These are phyloP conservation scores for Pseudonitzschia multistriata DNA, from an alignment of 108 stramenopile genomes.

Conservation along the genomic window DNA sequence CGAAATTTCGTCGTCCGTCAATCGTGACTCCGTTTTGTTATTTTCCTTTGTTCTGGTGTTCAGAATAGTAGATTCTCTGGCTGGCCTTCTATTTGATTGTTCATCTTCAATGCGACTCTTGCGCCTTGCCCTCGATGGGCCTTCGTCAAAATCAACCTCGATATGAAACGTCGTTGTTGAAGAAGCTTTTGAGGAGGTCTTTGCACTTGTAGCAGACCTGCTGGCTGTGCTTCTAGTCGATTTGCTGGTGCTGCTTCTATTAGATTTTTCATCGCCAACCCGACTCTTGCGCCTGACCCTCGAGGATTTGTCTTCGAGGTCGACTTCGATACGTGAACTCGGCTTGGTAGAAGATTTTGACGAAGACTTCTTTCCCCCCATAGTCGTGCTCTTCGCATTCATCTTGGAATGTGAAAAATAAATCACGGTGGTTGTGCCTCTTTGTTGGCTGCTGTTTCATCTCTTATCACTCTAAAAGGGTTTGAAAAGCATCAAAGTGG, in stretches of 20 bases:
- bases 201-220: neutral
- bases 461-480: too few relatives aligned
- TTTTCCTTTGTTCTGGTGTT: constrained; percentile 21
- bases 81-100: neutral
- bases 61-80: too few relatives aligned
- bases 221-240: neutral
- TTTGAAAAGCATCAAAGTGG: too few relatives aligned
- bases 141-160: neutral
- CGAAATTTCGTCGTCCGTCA: constrained; percentile 6
- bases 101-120: neutral
- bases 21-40: constrained; percentile 18
- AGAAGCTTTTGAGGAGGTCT: neutral
- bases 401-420: too few relatives aligned
- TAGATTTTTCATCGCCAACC: neutral
- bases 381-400: neutral
- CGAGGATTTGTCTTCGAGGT: neutral
- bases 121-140: neutral
- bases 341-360: neutral
- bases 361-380: neutral
- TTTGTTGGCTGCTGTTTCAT: too few relatives aligned
- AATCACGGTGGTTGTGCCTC: too few relatives aligned
- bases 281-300: too few relatives aligned
- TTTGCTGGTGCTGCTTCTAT: neutral
- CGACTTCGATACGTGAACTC: neutral
- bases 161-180: neutral